phyloP scores from a whole-genome alignment of 1,284 basidiomycete species.

The Sparassis latifolia region DNA sequence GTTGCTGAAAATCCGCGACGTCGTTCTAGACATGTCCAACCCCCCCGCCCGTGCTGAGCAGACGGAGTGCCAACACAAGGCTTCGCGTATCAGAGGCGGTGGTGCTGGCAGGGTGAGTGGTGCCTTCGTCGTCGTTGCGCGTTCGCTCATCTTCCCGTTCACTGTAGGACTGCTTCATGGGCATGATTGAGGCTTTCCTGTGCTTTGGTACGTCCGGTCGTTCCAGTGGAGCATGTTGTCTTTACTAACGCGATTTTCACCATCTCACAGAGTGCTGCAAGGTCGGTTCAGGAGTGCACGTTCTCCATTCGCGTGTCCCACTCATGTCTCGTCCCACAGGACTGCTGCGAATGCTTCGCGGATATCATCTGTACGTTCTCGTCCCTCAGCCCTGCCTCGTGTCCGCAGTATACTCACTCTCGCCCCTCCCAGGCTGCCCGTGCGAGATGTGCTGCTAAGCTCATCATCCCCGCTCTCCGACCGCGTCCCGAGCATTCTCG shows the following conservation, averaged over 20 bases:
- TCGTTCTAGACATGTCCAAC: conserved; percentile 32
- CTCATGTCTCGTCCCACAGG: conserved; percentile 17
- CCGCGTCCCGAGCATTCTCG: too few species aligned
- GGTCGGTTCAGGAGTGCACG: conserved; percentile 14
- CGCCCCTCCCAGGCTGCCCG: conserved; percentile 30
- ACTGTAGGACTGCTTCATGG: conserved; percentile 53
- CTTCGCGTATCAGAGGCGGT: conserved; percentile 52
- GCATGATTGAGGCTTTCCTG: conserved; percentile 52
- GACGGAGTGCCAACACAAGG: conserved; percentile 34
- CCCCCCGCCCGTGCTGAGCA: conserved; percentile 26
- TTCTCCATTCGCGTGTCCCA: not conserved
- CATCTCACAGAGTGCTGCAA: conserved; percentile 31
- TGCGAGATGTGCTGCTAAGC: conserved; percentile 37
- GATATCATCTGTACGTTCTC: conserved; percentile 36
- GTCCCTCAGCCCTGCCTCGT: not conserved
- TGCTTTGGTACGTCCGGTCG: conserved; percentile 47
- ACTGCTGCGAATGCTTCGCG: conserved; percentile 36
- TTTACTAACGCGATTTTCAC: not conserved
- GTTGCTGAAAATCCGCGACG: not conserved
- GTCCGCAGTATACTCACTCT: not conserved
- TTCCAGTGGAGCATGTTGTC: not conserved
- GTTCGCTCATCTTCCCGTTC: conserved; percentile 5
- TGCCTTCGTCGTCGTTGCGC: not conserved
- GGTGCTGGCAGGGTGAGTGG: conserved; percentile 49
- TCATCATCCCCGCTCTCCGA: too few species aligned